Evolutionary conservation across 148 eudicot species (phyloP), one percentile per base, ranked within the genome.

Genomic region (Polygonum aviculare): DNA sequence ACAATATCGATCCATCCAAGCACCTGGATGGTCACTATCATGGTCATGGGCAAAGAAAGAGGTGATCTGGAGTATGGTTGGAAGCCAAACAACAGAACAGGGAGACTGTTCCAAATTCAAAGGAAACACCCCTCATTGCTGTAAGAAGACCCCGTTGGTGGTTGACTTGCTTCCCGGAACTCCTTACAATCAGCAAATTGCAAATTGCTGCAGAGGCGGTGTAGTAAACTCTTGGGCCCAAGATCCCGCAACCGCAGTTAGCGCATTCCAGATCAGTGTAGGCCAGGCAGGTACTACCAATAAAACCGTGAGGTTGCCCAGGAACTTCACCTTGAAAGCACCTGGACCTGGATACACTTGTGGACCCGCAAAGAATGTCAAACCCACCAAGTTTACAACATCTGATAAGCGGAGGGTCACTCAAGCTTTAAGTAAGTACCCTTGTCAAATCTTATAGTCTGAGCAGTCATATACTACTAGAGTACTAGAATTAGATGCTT

Each of bases 1-100:
- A 77, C 86, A 83, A 78, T 85, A 85, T 52, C 90, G 92, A 18
- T 85, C 82, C 80, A 85, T 87, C 35, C 83, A 81, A 81, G 86
- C 86, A 4, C 92, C 90, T 0, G 92, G 90, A 9, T 89, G 94
- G 90, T 31, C 85, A 39, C 76, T 90, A 72, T 83, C 88, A 35
- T 90, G 94, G 94, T 81, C 91, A 5, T 90, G 94, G 94, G 86
- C 91, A 5, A 82, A 85, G 73, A 86, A 90, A 47, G 92, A 89
- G 72, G 88, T 89, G 12, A 87, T 89, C 70, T 87, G 92, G 90
- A 78, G 81, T 84, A 89, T 87, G 88, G 65, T 87, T 76, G 92
- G 92, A 38, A 72, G 65, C 77, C 87, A 89, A 85, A 81, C 92
- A 2, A 87, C 88, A 0, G 90, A 87, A 50, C 88, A 89, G 73